Evolutionary conservation across 176 grass and related monocot species (phyloP).

Genomic region (Oryza longistaminata): DNA sequence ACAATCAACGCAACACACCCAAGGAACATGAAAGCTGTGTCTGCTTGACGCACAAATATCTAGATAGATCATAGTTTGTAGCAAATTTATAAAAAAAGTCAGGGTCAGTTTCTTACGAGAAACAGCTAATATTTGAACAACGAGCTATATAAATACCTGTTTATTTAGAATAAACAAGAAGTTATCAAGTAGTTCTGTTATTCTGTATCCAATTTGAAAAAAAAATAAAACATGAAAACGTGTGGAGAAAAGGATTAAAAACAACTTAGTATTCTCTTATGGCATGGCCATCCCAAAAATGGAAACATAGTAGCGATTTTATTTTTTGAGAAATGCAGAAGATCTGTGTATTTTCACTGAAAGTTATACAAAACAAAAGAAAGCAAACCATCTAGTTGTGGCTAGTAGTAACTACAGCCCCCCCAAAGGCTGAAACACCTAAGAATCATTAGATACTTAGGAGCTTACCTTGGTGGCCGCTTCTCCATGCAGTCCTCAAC

Average conservation of each 20-base stretch:
- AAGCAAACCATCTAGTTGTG: no score
- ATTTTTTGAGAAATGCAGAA: no score
- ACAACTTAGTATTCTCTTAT: background rate
- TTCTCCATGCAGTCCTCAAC: constrained; percentile 69
- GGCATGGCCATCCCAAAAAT: background rate
- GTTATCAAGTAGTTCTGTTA: background rate
- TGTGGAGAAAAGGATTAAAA: background rate
- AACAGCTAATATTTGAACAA: background rate
- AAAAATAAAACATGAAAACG: background rate
- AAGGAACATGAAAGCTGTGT: background rate
- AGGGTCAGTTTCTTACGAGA: background rate
- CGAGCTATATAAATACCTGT: background rate
- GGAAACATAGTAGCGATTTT: no score
- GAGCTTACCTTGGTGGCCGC: constrained; percentile 66
- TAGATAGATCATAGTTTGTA: no score
- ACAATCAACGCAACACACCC: background rate
- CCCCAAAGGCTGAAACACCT: background rate
- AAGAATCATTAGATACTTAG: background rate
- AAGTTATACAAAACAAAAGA: no score
- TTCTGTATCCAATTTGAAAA: background rate
- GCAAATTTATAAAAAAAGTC: no score
- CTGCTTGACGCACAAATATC: background rate
- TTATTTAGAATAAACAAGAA: background rate
- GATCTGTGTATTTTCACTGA: no score
- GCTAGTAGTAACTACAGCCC: no score